Evolutionary conservation across 495 filamentous ascomycete species (phyloP).

Genomic region (Amorphotheca resinae): DNA sequence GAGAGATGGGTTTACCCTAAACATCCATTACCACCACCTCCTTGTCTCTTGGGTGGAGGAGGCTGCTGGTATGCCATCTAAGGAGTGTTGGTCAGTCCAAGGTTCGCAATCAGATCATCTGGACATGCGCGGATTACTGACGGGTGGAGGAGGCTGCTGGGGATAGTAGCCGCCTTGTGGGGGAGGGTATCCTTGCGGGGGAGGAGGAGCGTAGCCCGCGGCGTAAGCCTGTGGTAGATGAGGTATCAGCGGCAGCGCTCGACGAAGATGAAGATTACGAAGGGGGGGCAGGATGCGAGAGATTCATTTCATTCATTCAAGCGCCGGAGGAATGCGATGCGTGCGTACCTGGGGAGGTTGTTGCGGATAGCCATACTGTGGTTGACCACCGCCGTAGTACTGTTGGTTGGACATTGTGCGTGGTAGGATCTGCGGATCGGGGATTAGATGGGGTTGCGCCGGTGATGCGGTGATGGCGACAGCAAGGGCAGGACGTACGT

Average conservation of each 20-base stretch:
- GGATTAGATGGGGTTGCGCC: background rate
- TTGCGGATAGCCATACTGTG: slow-evolving; percentile 13
- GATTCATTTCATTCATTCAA: background rate
- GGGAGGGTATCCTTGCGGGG: too few relatives aligned
- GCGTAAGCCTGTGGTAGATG: too few relatives aligned
- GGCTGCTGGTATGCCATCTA: slow-evolving; percentile 33
- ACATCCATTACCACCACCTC: slow-evolving; percentile 36
- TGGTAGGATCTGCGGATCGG: background rate
- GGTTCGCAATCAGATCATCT: background rate
- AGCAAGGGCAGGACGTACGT: too few relatives aligned
- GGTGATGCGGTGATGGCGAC: background rate
- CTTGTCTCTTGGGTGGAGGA: slow-evolving; percentile 1
- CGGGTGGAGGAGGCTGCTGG: background rate
- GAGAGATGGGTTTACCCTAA: too few relatives aligned
- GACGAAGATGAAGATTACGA: background rate
- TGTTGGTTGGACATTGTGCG: slow-evolving; percentile 33
- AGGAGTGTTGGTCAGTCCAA: background rate
- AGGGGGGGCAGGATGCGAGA: background rate
- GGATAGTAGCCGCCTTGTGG: background rate
- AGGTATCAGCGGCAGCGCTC: background rate
- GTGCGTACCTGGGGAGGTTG: slow-evolving; percentile 13
- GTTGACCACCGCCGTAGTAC: slow-evolving; percentile 25
- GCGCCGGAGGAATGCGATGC: background rate
- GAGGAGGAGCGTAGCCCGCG: too few relatives aligned
- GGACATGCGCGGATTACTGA: background rate